Evolutionary conservation across 1,139 yeast species (phyloP).

Genomic region (Blastobotrys buckinghamii): DNA sequence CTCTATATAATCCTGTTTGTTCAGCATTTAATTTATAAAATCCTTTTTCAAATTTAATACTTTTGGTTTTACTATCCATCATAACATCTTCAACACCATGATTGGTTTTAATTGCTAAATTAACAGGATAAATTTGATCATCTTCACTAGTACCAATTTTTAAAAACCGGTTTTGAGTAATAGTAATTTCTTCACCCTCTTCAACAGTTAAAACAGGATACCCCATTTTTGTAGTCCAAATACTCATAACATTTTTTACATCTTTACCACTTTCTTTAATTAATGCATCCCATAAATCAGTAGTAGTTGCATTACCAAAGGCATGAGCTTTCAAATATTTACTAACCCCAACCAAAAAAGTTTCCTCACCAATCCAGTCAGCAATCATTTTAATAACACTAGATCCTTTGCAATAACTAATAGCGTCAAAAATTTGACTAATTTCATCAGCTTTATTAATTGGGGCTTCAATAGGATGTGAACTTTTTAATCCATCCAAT

Average conservation of each 20-base stretch:
- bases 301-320: constrained; percentile 55
- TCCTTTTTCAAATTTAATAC: constrained; percentile 40
- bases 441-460: constrained; percentile 68
- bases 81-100: constrained; percentile 59
- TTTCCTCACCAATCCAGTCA: constrained; percentile 59
- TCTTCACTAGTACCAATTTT: constrained; percentile 49
- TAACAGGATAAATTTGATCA: constrained; percentile 63
- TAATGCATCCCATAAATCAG: constrained; percentile 55
- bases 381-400: constrained; percentile 67
- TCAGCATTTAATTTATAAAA: constrained; percentile 78
- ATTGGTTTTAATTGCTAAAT: constrained; percentile 68
- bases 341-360: constrained; percentile 65
- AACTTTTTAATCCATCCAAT: constrained; percentile 63
- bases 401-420: constrained; percentile 74
- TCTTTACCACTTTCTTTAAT: constrained; percentile 52
- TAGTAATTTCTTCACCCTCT: constrained; percentile 29
- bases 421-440: constrained; percentile 72
- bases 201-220: constrained; percentile 53
- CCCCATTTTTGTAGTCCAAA: constrained; percentile 63
- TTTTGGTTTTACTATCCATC: constrained; percentile 48
- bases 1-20: constrained; percentile 78
- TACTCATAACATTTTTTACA: constrained; percentile 46
- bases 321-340: constrained; percentile 52
- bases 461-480: constrained; percentile 77
- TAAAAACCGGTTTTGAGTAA: constrained; percentile 50